Evolutionary conservation across 2,329 filamentous ascomycete genomes (phyloP), one percentile per base, ranked within the genome.

Genomic region (Blumeria graminis): DNA sequence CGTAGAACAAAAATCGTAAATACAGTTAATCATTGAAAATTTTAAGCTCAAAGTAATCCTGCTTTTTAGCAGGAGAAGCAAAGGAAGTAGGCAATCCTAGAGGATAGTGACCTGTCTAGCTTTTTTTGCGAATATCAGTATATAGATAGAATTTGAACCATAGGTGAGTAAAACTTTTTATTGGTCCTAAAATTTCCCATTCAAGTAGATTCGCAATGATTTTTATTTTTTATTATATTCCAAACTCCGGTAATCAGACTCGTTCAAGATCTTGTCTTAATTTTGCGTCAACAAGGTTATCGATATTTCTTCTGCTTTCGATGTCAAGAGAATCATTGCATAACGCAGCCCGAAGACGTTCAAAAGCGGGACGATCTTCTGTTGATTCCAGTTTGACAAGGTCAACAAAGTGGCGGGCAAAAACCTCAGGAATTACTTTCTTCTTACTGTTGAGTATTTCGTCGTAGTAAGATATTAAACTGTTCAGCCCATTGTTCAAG

Each of bases 391-490:
- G 13, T 16, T 33, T 71, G 56, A 77, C 74, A 50, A 81, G 66
- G 55, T 73, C 69, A 48, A 80, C 68, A 63, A 77, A 76, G 64
- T 81, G 74, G 55, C 65, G 66, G 51, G 76, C 74, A 55, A 82
- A 69, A 59, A 70, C 66, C 58, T 75, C 71, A 59, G 74, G 71
- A 58, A 81, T 74, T 11, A 70, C 63, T 60, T 69, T 71, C 56
- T 65, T 67, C 59, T 66, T 67, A 63, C 73, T 76, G 57, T 70
- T 70, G 57, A 81, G 69, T 61, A 74, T 72, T 62, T 74, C 71
- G 64, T 75, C 74, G 66, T 85, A 85, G 67, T 81, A 86, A 51
- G 76, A 75, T 62, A 84, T 70, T 56, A 87, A 71, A 65, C 76
- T 76, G 58, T 72, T 73, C 64, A 84, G 70, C 53, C 83, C 83